Evolutionary conservation across 2,329 filamentous ascomycete species (phyloP).

Genomic region (Aplosporella prunicola): DNA sequence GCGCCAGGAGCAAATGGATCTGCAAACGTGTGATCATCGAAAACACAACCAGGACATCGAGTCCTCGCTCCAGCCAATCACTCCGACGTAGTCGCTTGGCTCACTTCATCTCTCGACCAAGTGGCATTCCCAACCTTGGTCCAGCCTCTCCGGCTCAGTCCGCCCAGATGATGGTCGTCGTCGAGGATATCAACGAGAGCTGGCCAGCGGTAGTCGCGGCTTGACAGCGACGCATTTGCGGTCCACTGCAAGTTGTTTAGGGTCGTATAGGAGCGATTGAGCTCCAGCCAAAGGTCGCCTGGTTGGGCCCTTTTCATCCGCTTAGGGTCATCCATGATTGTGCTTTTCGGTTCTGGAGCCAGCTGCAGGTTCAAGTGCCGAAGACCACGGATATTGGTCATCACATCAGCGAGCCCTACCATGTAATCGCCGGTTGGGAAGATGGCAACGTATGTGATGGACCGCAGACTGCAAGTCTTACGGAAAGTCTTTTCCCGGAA

Average conservation of each 20-base stretch:
- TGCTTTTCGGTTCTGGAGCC: conserved; percentile 31
- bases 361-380: conserved; percentile 33
- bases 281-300: conserved; percentile 30
- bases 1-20: too few relatives aligned
- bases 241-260: neutral
- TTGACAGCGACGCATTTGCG: neutral
- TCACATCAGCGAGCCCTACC: neutral
- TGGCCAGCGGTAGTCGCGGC: conserved; percentile 8
- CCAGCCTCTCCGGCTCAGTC: conserved; percentile 1
- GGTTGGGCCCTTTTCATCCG: conserved; percentile 34
- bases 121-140: too few relatives aligned
- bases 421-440: conserved; percentile 59
- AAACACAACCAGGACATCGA: too few relatives aligned
- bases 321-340: conserved; percentile 27
- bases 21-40: too few relatives aligned
- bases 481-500: conserved; percentile 23
- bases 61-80: too few relatives aligned
- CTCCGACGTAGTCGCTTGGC: too few relatives aligned
- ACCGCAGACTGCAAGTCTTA: conserved; percentile 29
- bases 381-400: conserved; percentile 18
- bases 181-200: conserved; percentile 2
- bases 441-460: conserved; percentile 52
- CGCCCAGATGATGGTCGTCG: conserved; percentile 1
- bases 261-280: conserved; percentile 1
- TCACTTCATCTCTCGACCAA: too few relatives aligned